A percentile compares a stretch with the other conserved stretches of the same genome.
phyloP scores from a whole-genome alignment of 768 basidiomycete species.

The Russula emetica region DNA sequence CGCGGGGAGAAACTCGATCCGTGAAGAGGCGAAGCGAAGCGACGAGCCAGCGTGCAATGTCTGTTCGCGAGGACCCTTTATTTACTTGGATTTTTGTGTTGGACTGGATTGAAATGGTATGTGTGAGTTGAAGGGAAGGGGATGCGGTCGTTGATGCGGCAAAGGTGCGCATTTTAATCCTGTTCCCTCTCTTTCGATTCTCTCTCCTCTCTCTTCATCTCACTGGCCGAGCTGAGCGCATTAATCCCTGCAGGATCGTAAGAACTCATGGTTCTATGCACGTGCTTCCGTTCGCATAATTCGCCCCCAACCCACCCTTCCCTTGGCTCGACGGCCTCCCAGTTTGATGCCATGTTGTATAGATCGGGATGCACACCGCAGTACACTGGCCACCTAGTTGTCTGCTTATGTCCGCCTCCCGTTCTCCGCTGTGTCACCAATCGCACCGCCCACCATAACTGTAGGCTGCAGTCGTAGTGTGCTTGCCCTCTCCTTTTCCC shows the following conservation, averaged over 20 bases:
- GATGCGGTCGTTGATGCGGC: conserved; percentile 1
- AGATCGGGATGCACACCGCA: not conserved
- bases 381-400: not conserved
- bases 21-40: conserved; percentile 10
- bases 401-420: not conserved
- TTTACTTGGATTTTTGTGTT: conserved; percentile 7
- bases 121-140: not conserved
- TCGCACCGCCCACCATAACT: no score
- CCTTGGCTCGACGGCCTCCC: not conserved
- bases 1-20: conserved; percentile 81
- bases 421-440: not conserved
- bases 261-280: not conserved
- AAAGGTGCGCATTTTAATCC: not conserved
- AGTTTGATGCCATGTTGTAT: not conserved
- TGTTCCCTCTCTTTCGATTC: not conserved
- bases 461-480: not conserved
- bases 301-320: not conserved
- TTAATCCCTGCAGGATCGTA: not conserved
- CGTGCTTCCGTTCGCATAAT: not conserved
- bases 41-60: not conserved
- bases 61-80: conserved; percentile 4
- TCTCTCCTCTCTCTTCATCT: not conserved
- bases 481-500: not conserved
- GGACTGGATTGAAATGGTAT: conserved; percentile 1
- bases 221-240: not conserved